Evolutionary conservation across 2,329 filamentous ascomycete genomes (phyloP).

Genomic region (Exophiala aquamarina): DNA sequence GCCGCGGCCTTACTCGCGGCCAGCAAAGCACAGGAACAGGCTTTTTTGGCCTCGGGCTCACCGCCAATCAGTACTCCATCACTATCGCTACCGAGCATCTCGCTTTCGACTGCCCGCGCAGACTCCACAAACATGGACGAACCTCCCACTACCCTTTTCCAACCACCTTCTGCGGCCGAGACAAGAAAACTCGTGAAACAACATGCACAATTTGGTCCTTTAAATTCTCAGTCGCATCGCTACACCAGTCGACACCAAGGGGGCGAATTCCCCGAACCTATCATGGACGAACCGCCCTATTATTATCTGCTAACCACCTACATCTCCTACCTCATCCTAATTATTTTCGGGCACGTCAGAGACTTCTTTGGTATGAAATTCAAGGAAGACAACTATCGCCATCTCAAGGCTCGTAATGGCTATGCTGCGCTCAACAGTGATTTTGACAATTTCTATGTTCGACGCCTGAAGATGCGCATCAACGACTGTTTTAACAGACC

Average conservation of each 20-base stretch:
- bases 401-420: conserved; percentile 78
- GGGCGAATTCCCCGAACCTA: conserved; percentile 72
- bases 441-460: conserved; percentile 98
- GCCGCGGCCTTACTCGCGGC: conserved; percentile 66
- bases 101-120: conserved; percentile 79
- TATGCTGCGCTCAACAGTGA: conserved; percentile 96
- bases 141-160: conserved; percentile 76
- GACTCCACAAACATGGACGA: conserved; percentile 74
- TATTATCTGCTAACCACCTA: conserved; percentile 97
- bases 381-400: conserved; percentile 79
- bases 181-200: conserved; percentile 70
- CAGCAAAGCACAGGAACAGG: conserved; percentile 57
- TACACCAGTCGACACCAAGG: conserved; percentile 89
- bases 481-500: conserved; percentile 96
- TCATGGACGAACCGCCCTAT: conserved; percentile 95
- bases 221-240: conserved; percentile 75
- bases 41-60: conserved; percentile 61
- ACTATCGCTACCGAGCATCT: conserved; percentile 83
- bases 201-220: conserved; percentile 88
- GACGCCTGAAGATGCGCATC: conserved; percentile 87
- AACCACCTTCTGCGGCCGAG: conserved; percentile 83
- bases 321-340: conserved; percentile 94
- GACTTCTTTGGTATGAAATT: conserved; percentile 99
- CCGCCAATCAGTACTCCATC: conserved; percentile 69
- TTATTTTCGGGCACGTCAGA: conserved; percentile 89